Percentiles rank a stretch among this genome's conserved stretches.
Evolutionary conservation across 768 basidiomycete species (phyloP).

Genomic region (Pleurotus eryngii): DNA sequence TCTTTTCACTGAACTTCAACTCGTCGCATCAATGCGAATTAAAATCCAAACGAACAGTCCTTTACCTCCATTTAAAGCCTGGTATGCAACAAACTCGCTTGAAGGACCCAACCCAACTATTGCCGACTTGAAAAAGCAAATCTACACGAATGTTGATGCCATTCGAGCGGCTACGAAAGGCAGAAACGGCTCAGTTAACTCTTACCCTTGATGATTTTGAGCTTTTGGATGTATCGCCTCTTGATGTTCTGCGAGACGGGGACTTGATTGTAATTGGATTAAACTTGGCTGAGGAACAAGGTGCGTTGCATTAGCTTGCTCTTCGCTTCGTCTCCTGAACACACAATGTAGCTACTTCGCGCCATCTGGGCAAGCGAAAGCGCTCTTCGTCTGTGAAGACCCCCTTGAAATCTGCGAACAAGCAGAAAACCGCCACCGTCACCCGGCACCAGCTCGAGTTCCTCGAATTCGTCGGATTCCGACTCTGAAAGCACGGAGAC

Average conservation of each 20-base stretch:
- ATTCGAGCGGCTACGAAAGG: slow-evolving; percentile 22
- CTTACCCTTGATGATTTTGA: slow-evolving; percentile 47
- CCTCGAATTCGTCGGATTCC: not conserved
- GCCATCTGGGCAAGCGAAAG: not conserved
- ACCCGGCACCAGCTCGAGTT: not conserved
- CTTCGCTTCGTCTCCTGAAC: too few species aligned
- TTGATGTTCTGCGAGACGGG: slow-evolving; percentile 43
- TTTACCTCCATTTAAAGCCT: slow-evolving; percentile 47
- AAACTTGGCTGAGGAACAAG: slow-evolving; percentile 12
- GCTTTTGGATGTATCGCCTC: slow-evolving; percentile 36
- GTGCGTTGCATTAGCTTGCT: not conserved
- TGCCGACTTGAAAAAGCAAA: slow-evolving; percentile 32
- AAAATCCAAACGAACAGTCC: slow-evolving; percentile 46
- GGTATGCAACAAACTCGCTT: slow-evolving; percentile 34
- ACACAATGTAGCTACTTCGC: not conserved
- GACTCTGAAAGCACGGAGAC: not conserved
- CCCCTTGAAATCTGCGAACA: not conserved
- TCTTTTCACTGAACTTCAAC: too few species aligned
- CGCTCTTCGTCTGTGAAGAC: not conserved
- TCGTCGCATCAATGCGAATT: slow-evolving; percentile 39
- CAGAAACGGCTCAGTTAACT: slow-evolving; percentile 17
- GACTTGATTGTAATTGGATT: slow-evolving; percentile 36
- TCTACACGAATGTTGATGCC: slow-evolving; percentile 31
- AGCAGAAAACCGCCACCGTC: not conserved
- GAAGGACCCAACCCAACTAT: slow-evolving; percentile 28